Conservation (phyloP, 768 basidiomycete species). For the Tephrocybe sp. region DNA sequence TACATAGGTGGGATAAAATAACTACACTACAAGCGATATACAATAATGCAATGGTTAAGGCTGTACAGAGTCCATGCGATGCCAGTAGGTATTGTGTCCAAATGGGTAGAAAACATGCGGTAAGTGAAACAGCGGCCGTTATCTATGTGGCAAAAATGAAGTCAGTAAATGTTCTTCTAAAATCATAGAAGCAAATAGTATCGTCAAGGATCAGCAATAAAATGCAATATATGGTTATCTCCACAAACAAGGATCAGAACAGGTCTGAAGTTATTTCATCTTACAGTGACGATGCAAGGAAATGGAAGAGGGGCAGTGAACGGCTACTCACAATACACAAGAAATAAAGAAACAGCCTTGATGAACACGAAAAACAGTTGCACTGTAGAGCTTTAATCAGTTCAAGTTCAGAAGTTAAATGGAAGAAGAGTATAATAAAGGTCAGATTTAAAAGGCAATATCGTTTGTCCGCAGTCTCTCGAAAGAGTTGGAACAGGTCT, state of each 20-base stretch:
- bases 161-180: not conserved
- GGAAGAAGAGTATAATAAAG: slow-evolving; percentile 11
- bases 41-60: not conserved
- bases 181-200: not conserved
- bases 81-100: not conserved
- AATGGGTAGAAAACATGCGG: not conserved
- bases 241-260: slow-evolving; percentile 60
- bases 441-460: slow-evolving; percentile 62
- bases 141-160: not conserved
- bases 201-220: slow-evolving; percentile 20
- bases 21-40: not conserved
- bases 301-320: slow-evolving; percentile 7
- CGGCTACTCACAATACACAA: slow-evolving; percentile 33
- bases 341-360: slow-evolving; percentile 2
- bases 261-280: slow-evolving; percentile 65
- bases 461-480: slow-evolving; percentile 51
- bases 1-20: slow-evolving; percentile 2
- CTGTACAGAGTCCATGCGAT: not conserved
- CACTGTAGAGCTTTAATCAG: slow-evolving; percentile 14
- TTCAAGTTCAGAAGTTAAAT: slow-evolving; percentile 5
- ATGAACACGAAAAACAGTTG: not conserved
- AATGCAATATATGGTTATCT: slow-evolving; percentile 58
- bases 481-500: slow-evolving; percentile 74
- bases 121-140: not conserved
- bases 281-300: slow-evolving; percentile 18